A percentile compares a stretch with the other conserved stretches of the same genome.
These are phyloP conservation scores for Phycomyces blakesleeanus DNA, from an alignment of 192 early-diverging fungal species.

Conservation along the genomic window DNA sequence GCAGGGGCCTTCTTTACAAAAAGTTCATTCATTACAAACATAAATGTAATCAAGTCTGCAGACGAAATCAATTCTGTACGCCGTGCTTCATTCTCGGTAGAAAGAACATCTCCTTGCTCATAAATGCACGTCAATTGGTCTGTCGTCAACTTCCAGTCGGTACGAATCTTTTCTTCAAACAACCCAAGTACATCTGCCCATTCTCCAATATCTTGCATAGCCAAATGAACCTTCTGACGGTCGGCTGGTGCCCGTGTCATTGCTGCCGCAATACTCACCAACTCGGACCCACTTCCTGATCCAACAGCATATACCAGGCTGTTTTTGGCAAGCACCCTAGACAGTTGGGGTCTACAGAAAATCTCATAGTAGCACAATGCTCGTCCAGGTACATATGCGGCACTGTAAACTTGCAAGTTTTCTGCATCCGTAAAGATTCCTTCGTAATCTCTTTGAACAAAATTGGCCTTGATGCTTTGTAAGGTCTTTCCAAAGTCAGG, in stretches of 20 bases:
- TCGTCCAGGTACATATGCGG: constrained; percentile 81
- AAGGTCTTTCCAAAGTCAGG: constrained; percentile 58
- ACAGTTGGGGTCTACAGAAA: constrained; percentile 53
- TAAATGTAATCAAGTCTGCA: constrained; percentile 74
- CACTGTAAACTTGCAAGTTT: constrained; percentile 80
- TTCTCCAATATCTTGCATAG: constrained; percentile 64
- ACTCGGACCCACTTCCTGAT: constrained; percentile 81
- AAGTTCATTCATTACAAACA: constrained; percentile 93
- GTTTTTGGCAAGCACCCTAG: constrained; percentile 40
- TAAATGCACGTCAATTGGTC: constrained; percentile 52
- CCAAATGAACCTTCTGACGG: constrained; percentile 37
- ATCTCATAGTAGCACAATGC: constrained; percentile 82
- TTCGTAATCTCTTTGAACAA: constrained; percentile 77
- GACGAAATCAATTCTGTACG: constrained; percentile 52
- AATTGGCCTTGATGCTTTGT: constrained; percentile 78
- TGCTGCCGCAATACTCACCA: constrained; percentile 76
- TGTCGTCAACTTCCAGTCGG: constrained; percentile 48
- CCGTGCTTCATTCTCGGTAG: constrained; percentile 33
- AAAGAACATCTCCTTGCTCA: constrained; percentile 57
- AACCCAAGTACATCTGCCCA: constrained; percentile 51
- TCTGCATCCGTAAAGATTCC: constrained; percentile 73
- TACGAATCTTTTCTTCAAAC: constrained; percentile 51
- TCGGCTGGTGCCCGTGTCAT: constrained; percentile 43
- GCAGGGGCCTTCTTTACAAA: constrained; percentile 74
- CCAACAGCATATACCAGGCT: constrained; percentile 67